phyloP scores from a whole-genome alignment of 1,139 yeast species.

The Saccharomyces hybrid region DNA sequence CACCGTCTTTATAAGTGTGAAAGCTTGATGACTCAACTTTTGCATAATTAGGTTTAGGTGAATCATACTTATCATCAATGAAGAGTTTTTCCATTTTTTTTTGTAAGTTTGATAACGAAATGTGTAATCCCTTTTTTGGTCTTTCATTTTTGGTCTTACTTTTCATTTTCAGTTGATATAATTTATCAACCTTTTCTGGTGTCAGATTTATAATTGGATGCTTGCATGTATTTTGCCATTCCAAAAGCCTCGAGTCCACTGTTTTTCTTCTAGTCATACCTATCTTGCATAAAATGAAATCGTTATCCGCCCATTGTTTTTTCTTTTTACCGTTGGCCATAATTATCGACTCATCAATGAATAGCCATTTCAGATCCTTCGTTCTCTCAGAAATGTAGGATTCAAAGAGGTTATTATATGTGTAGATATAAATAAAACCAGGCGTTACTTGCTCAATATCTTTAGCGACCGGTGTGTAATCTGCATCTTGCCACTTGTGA shows the following conservation, averaged over 20 bases:
- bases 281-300: conserved; percentile 24
- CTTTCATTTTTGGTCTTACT: neutral
- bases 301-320: conserved; percentile 16
- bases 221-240: conserved; percentile 26
- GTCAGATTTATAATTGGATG: conserved; percentile 24
- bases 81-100: conserved; percentile 3
- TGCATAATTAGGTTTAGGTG: neutral
- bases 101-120: conserved; percentile 10
- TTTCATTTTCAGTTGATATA: conserved; percentile 4
- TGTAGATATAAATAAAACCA: conserved; percentile 29
- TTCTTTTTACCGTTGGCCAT: conserved; percentile 6
- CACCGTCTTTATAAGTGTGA: conserved; percentile 20
- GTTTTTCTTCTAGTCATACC: conserved; percentile 27
- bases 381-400: conserved; percentile 7
- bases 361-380: conserved; percentile 20
- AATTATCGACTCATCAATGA: conserved; percentile 21
- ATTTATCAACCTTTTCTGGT: conserved; percentile 15
- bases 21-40: neutral
- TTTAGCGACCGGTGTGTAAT: neutral
- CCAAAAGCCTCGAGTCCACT: conserved; percentile 21
- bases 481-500: conserved; percentile 15
- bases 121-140: conserved; percentile 2
- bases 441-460: conserved; percentile 4
- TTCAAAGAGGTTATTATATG: conserved; percentile 23
- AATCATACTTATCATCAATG: neutral